Evolutionary conservation across 2,329 filamentous ascomycete genomes (phyloP).

Genomic region (Dothiorella sarmentorum): DNA sequence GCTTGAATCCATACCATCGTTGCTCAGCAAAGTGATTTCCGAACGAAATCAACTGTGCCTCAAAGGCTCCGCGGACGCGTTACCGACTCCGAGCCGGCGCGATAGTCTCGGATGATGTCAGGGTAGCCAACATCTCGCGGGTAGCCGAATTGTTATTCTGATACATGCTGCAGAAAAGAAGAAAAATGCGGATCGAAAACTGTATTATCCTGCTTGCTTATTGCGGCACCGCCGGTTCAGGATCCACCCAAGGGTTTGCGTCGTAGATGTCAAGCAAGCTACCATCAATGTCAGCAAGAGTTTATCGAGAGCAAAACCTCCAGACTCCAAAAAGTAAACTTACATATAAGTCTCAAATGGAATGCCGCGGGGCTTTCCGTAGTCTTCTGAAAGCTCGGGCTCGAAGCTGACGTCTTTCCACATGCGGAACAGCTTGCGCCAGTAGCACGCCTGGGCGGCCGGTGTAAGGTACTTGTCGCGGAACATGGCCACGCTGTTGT

Average conservation of each 20-base stretch:
- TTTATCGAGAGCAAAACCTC: neutral
- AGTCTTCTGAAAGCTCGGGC: constrained; percentile 20
- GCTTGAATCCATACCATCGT: neutral
- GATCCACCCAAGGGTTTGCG: constrained; percentile 13
- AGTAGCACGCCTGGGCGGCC: constrained; percentile 55
- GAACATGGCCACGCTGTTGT: constrained; percentile 48
- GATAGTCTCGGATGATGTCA: neutral
- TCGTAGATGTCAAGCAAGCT: constrained; percentile 17
- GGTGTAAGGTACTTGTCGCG: constrained; percentile 54
- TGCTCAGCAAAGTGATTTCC: neutral
- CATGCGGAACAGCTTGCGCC: constrained; percentile 45
- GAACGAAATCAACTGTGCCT: no score
- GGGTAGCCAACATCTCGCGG: neutral
- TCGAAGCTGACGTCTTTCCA: constrained; percentile 36
- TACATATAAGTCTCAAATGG: constrained; percentile 17
- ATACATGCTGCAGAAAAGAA: neutral
- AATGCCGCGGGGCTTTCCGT: constrained; percentile 13
- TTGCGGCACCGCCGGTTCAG: neutral
- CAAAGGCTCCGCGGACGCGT: no score
- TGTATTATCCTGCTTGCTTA: no score
- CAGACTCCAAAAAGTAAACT: neutral
- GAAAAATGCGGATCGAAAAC: neutral
- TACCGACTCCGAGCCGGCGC: neutral
- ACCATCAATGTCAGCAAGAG: neutral
- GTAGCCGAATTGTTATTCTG: neutral